Conservation (phyloP, 805 yeast species). For the Candida coquimbonensis region DNA sequence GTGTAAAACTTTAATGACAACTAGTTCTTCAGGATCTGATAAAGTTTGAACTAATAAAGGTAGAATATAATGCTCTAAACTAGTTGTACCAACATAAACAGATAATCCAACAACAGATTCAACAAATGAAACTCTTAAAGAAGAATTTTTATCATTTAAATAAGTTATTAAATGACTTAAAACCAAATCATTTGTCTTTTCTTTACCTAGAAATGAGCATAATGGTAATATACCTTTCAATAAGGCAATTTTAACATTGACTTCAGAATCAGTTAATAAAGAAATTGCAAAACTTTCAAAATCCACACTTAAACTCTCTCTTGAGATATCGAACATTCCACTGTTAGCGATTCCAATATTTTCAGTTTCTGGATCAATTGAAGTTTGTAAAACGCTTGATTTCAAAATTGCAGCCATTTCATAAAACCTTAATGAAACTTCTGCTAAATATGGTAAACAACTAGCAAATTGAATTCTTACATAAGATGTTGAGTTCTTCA, state of each 20-base stretch:
- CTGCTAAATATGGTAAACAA: slow-evolving; percentile 67
- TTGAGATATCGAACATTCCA: slow-evolving; percentile 31
- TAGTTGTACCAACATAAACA: slow-evolving; percentile 70
- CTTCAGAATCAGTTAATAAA: slow-evolving; percentile 61
- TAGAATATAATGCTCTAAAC: slow-evolving; percentile 80
- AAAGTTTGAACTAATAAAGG: slow-evolving; percentile 82
- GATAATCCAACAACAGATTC: slow-evolving; percentile 67
- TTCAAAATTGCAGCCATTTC: slow-evolving; percentile 50
- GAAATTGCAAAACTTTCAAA: slow-evolving; percentile 62
- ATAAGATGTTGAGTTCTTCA: slow-evolving; percentile 33
- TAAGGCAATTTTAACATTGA: slow-evolving; percentile 63
- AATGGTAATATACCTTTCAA: slow-evolving; percentile 67
- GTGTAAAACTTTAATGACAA: slow-evolving; percentile 61
- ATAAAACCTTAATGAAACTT: slow-evolving; percentile 54
- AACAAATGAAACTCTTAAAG: slow-evolving; percentile 64
- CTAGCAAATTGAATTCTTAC: slow-evolving; percentile 65
- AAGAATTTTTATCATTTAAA: slow-evolving; percentile 68
- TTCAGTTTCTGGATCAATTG: slow-evolving; percentile 40
- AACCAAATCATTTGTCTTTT: slow-evolving; percentile 80
- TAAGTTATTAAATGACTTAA: slow-evolving; percentile 89
- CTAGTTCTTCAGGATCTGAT: slow-evolving; percentile 77
- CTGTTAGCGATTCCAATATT: slow-evolving; percentile 29
- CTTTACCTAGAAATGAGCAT: slow-evolving; percentile 78
- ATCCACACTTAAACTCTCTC: slow-evolving; percentile 38
- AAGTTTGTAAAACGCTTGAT: slow-evolving; percentile 26